Conservation (phyloP, 441 rosid genomes). For the Omphalea diandra region DNA sequence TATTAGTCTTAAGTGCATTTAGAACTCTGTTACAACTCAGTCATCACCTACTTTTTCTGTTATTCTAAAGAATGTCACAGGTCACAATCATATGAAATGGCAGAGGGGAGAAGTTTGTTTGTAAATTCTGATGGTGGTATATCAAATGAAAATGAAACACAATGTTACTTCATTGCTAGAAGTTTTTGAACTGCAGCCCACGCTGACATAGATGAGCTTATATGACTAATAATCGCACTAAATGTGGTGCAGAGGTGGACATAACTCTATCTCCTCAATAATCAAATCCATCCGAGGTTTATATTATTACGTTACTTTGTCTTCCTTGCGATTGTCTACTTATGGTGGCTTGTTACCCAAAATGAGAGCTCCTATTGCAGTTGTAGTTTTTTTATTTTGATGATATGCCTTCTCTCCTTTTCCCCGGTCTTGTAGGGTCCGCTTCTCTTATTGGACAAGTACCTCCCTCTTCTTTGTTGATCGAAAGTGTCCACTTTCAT, state of each 20-base stretch:
- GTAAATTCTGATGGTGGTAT: slow-evolving; percentile 5
- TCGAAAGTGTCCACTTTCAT: slow-evolving; percentile 12
- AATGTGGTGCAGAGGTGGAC: slow-evolving; percentile 24
- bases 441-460: too few relatives aligned
- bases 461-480: too few relatives aligned
- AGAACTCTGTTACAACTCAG: too few relatives aligned
- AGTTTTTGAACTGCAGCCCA: background rate
- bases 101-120: slow-evolving; percentile 12
- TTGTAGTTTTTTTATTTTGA: slow-evolving; percentile 13
- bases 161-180: background rate
- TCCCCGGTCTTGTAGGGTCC: background rate
- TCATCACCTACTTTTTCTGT: background rate
- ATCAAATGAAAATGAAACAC: background rate
- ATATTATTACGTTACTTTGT: slow-evolving; percentile 16
- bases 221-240: slow-evolving; percentile 24
- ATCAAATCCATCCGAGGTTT: slow-evolving; percentile 12
- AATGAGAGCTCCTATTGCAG: slow-evolving; percentile 21
- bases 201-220: slow-evolving; percentile 9
- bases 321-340: slow-evolving; percentile 24
- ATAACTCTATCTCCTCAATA: slow-evolving; percentile 24
- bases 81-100: background rate
- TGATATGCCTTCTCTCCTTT: background rate
- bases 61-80: background rate
- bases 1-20: background rate
- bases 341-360: slow-evolving; percentile 24